Percentiles rank a stretch among this genome's conserved stretches.
Conservation (phyloP, 371 early-diverging fungal genomes). For the Mortierella sp. region DNA sequence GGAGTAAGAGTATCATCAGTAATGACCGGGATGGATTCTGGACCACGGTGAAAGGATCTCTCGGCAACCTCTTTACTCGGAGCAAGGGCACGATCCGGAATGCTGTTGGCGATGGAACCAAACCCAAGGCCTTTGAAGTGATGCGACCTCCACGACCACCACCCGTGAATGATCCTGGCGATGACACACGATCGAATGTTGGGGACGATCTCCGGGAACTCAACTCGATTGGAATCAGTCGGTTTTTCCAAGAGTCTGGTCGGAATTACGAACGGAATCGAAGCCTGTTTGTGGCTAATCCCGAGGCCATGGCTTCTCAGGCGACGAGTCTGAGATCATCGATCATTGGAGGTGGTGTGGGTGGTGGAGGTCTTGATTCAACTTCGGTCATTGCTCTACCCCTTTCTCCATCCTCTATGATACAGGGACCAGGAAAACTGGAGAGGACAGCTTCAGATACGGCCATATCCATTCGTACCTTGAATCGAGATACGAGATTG, state of each 20-base stretch:
- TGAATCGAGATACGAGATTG: background rate
- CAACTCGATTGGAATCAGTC: slow-evolving; percentile 47
- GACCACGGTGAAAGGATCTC: slow-evolving; percentile 20
- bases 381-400: slow-evolving; percentile 20
- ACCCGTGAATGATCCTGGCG: slow-evolving; percentile 8
- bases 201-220: slow-evolving; percentile 43
- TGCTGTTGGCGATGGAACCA: slow-evolving; percentile 18
- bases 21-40: slow-evolving; percentile 9
- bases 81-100: slow-evolving; percentile 14
- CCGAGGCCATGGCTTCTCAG: slow-evolving; percentile 35
- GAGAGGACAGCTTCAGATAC: slow-evolving; percentile 16
- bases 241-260: slow-evolving; percentile 51
- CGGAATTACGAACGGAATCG: slow-evolving; percentile 36
- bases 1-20: background rate
- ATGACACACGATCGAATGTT: slow-evolving; percentile 13
- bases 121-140: slow-evolving; percentile 52
- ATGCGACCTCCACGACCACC: slow-evolving; percentile 38
- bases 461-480: slow-evolving; percentile 12
- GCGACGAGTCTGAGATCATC: slow-evolving; percentile 33
- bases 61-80: slow-evolving; percentile 24
- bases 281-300: slow-evolving; percentile 48
- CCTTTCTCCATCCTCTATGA: too few relatives aligned
- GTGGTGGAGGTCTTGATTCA: too few relatives aligned
- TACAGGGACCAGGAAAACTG: slow-evolving; percentile 10
- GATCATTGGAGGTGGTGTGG: background rate